phyloP scores from a whole-genome alignment of 805 yeast genomes.

The Kurtzmaniella cleridarum region DNA sequence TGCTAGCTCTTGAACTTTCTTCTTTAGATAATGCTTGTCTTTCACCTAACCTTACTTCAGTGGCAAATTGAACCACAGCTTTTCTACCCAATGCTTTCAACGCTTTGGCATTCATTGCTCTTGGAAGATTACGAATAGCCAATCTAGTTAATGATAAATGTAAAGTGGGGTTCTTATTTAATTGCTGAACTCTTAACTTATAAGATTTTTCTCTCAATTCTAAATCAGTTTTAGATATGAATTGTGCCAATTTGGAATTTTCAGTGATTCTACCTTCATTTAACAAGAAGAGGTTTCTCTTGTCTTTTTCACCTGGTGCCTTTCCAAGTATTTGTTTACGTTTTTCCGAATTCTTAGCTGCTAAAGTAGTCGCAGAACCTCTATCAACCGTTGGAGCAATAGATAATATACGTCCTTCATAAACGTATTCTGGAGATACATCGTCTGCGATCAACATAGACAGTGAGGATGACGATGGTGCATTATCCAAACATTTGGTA shows the following conservation, averaged over 20 bases:
- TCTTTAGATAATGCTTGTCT: constrained; percentile 89
- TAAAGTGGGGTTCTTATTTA: constrained; percentile 83
- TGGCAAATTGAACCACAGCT: constrained; percentile 92
- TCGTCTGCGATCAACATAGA: constrained; percentile 86
- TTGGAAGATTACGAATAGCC: constrained; percentile 90
- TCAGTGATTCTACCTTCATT: constrained; percentile 91
- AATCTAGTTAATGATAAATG: constrained; percentile 93
- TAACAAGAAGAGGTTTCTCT: constrained; percentile 75
- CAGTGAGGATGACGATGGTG: constrained; percentile 62
- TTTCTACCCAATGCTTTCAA: constrained; percentile 89
- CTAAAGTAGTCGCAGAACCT: constrained; percentile 68
- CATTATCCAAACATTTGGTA: constrained; percentile 63
- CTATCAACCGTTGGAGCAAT: constrained; percentile 83
- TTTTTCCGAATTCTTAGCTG: constrained; percentile 66
- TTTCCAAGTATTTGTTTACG: constrained; percentile 77
- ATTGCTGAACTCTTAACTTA: constrained; percentile 79
- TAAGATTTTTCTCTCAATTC: constrained; percentile 86
- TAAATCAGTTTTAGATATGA: constrained; percentile 66
- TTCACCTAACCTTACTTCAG: constrained; percentile 65
- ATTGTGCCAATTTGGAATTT: constrained; percentile 70
- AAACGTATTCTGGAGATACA: constrained; percentile 82
- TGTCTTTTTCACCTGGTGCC: constrained; percentile 74
- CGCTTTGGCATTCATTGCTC: constrained; percentile 84
- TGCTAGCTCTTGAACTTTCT: constrained; percentile 75
- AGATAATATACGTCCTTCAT: constrained; percentile 86